These are phyloP conservation scores for Cylindricascospora bacillispora DNA, from an alignment of 1,139 yeast species.

Conservation along the genomic window DNA sequence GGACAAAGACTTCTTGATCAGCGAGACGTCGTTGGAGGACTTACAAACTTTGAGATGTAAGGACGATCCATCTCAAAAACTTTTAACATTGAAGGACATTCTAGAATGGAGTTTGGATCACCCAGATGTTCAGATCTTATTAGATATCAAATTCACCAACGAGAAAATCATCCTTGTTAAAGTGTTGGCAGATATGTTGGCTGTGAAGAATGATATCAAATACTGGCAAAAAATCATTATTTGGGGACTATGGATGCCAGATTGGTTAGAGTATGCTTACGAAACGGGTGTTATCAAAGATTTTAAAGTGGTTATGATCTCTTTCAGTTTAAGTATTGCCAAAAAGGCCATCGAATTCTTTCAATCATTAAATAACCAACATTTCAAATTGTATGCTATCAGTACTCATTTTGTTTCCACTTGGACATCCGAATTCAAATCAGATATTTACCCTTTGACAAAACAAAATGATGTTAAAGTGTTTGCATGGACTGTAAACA, in stretches of 20 bases:
- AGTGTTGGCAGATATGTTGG: slow-evolving; percentile 38
- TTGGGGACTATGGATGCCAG: slow-evolving; percentile 73
- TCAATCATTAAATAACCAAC: slow-evolving; percentile 24
- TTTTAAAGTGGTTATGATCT: slow-evolving; percentile 41
- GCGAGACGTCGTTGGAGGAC: slow-evolving; percentile 28
- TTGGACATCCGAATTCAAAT: slow-evolving; percentile 31
- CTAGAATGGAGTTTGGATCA: slow-evolving; percentile 44
- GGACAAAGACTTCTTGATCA: slow-evolving; percentile 27
- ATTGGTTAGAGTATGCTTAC: slow-evolving; percentile 44
- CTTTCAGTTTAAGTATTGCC: slow-evolving; percentile 33
- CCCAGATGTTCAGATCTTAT: slow-evolving; percentile 40
- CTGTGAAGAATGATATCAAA: slow-evolving; percentile 35
- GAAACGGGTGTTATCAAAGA: slow-evolving; percentile 29
- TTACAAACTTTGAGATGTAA: slow-evolving; percentile 44
- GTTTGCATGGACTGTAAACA: slow-evolving; percentile 77
- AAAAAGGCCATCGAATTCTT: slow-evolving; percentile 26
- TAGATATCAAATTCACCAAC: slow-evolving; percentile 71
- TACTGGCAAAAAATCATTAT: slow-evolving; percentile 62
- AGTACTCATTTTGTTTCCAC: slow-evolving; percentile 32
- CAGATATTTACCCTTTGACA: slow-evolving; percentile 27
- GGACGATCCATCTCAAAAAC: slow-evolving; percentile 38
- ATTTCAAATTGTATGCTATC: slow-evolving; percentile 32
- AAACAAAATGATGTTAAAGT: slow-evolving; percentile 36
- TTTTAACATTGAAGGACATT: slow-evolving; percentile 51
- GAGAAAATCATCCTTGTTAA: slow-evolving; percentile 44